Evolutionary conservation across 2,329 filamentous ascomycete genomes (phyloP).

Genomic region (Penicillium vulpinum): DNA sequence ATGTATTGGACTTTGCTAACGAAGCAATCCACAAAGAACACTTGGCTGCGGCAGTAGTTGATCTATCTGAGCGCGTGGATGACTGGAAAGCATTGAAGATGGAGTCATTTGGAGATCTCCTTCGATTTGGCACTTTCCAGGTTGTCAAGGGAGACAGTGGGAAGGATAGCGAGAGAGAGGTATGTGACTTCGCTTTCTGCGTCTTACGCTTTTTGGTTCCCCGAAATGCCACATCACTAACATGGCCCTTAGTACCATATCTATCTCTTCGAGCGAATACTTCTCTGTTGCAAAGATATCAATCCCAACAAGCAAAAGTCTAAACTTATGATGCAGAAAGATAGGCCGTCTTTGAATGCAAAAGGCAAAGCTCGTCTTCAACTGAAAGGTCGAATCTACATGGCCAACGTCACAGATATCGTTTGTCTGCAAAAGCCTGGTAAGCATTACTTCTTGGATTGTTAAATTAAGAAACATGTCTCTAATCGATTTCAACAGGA

Average conservation of each 20-base stretch:
- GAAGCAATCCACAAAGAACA: slow-evolving; percentile 88
- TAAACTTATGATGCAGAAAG: slow-evolving; percentile 62
- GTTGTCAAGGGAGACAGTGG: slow-evolving; percentile 75
- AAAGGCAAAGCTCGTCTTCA: slow-evolving; percentile 77
- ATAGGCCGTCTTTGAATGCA: slow-evolving; percentile 68
- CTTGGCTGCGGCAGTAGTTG: slow-evolving; percentile 76
- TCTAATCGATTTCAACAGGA: slow-evolving; percentile 51
- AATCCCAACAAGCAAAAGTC: slow-evolving; percentile 78
- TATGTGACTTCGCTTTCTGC: slow-evolving; percentile 43
- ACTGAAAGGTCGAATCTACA: slow-evolving; percentile 95
- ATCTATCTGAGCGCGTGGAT: slow-evolving; percentile 79
- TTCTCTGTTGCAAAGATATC: slow-evolving; percentile 95
- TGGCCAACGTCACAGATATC: slow-evolving; percentile 98
- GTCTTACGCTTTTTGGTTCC: neutral
- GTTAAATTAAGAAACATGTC: neutral
- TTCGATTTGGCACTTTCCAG: slow-evolving; percentile 86
- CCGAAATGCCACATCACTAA: slow-evolving; percentile 16
- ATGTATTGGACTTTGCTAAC: slow-evolving; percentile 81
- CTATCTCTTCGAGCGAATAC: slow-evolving; percentile 92
- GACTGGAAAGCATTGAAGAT: slow-evolving; percentile 96
- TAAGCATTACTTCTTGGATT: slow-evolving; percentile 50
- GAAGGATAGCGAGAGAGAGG: slow-evolving; percentile 89
- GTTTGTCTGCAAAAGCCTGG: slow-evolving; percentile 83
- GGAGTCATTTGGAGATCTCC: slow-evolving; percentile 84
- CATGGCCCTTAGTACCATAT: slow-evolving; percentile 74